phyloP scores from a whole-genome alignment of 108 stramenopile genomes.

The Cyclotella choctawhatcheeana region DNA sequence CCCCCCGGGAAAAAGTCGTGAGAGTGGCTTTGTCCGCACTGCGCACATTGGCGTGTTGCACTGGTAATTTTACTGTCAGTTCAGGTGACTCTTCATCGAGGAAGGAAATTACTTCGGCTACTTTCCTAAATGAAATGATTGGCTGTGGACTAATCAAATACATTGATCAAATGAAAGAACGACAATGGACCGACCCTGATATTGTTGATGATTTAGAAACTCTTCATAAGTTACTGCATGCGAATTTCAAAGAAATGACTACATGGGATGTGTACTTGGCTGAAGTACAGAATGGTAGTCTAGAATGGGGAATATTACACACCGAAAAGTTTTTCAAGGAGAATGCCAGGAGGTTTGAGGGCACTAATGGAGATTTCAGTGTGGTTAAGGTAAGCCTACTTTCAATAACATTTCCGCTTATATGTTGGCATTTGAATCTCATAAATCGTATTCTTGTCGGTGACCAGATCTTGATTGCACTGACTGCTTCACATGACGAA shows the following conservation, averaged over 20 bases:
- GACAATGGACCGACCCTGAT: slow-evolving; percentile 93
- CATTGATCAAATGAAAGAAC: slow-evolving; percentile 78
- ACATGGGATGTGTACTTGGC: slow-evolving; percentile 94
- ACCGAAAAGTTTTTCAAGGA: slow-evolving; percentile 95
- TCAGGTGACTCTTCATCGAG: too few relatives aligned
- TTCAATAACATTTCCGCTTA: too few relatives aligned
- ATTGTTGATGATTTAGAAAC: slow-evolving; percentile 81
- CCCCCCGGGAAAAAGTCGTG: slow-evolving; percentile 93
- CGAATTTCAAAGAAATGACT: slow-evolving; percentile 92
- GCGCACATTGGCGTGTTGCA: slow-evolving; percentile 81
- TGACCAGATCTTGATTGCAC: slow-evolving; percentile 77
- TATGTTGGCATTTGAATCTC: too few relatives aligned
- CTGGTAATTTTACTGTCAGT: slow-evolving; percentile 23
- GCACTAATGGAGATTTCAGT: slow-evolving; percentile 76
- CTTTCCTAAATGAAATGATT: slow-evolving; percentile 91
- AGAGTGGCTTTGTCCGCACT: slow-evolving; percentile 87
- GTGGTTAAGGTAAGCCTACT: slow-evolving; percentile 73
- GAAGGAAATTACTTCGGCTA: slow-evolving; percentile 62
- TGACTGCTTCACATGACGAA: slow-evolving; percentile 82
- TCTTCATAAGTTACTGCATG: slow-evolving; percentile 80
- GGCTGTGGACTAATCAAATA: slow-evolving; percentile 89
- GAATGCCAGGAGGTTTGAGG: slow-evolving; percentile 85
- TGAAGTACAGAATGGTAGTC: slow-evolving; percentile 88
- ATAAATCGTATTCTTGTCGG: too few relatives aligned
- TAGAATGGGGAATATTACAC: slow-evolving; percentile 95